Evolutionary conservation across 257 asterid genomes (phyloP).

Genomic region (Scutellaria barbata): DNA sequence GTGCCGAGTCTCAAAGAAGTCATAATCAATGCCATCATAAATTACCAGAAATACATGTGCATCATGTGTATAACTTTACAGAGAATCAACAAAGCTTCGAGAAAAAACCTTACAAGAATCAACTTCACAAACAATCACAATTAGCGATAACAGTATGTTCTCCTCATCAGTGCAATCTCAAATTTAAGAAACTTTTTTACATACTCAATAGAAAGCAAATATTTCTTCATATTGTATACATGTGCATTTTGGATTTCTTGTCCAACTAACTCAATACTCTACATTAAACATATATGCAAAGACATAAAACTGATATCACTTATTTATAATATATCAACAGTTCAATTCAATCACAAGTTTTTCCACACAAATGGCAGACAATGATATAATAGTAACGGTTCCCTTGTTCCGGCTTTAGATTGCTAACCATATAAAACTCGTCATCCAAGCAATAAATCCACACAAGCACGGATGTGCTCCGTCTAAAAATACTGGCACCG

Average conservation of each 20-base stretch:
- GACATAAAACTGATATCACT: neutral
- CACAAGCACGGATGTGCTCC: constrained; percentile 7
- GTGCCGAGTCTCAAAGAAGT: neutral
- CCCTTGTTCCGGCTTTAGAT: neutral
- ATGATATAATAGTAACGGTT: constrained; percentile 4
- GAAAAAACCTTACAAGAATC: constrained; percentile 18
- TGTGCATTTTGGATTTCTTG: constrained; percentile 9
- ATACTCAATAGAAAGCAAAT: constrained; percentile 2
- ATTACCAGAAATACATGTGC: constrained; percentile 1
- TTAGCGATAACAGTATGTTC: neutral
- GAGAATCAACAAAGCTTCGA: constrained; percentile 12
- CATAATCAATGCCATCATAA: constrained; percentile 8
- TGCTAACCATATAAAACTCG: constrained; percentile 13
- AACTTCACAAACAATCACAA: neutral
- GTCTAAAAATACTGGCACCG: neutral
- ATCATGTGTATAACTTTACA: neutral
- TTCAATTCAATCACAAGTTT: constrained; percentile 9
- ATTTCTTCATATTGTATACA: constrained; percentile 5
- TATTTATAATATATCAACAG: neutral
- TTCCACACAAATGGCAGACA: neutral
- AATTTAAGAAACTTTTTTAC: neutral
- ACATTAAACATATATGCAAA: constrained; percentile 16
- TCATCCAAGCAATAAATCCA: constrained; percentile 4
- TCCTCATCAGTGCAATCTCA: neutral
- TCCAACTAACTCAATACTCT: constrained; percentile 1